Evolutionary conservation across 1,284 basidiomycete genomes (phyloP), one percentile per base, ranked within the genome.

Genomic region (Pseudozyma hubeiensis): DNA sequence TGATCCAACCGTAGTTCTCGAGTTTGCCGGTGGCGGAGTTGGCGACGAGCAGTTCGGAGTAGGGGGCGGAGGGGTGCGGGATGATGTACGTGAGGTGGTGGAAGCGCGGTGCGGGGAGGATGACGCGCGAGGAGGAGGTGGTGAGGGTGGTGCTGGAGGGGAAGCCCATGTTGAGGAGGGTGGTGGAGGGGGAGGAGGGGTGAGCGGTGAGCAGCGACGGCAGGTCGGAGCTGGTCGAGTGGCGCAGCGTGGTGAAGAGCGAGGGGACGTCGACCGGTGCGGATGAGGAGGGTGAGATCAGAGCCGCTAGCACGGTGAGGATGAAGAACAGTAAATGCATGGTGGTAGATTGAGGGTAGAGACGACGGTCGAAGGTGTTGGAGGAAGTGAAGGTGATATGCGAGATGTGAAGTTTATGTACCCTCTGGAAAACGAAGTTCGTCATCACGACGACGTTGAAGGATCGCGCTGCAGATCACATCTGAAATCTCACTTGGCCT

Each of bases 91-190:
- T n/a, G 29, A 46, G 45, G 29, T 31, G 7, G 14, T 46, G 45
- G 29, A 31, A 46, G 29, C 7, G 30, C 0, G 45, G 45, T 1
- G 45, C 2, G 1, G 29, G 10, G 45, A 46, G 29, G 7, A 46
- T 14, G 43, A 45, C 1, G 5, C 43, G 43, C 3, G 19, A 24
- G 14, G 17, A 24, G 5, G 29, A 11, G 29, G 45, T 31, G 45
- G 14, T 46, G 45, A 24, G 9, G 13, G 14, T 24, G 13, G 31
- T 7, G 24, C 5, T 5, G 9, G 45, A 13, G 24, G 29, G 5
- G 30, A 46, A 31, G 29, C 45, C 45, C 45, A 46, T 46, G 45
- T 46, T 16, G 45, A 29, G 17, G 10, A 45, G 17, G 43, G 19
- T 5, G 10, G 43, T 5, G 43, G 43, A 29, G 19, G 16, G 5